Evolutionary conservation across 306 rosid species (phyloP).

Genomic region (Prunus davidiana): DNA sequence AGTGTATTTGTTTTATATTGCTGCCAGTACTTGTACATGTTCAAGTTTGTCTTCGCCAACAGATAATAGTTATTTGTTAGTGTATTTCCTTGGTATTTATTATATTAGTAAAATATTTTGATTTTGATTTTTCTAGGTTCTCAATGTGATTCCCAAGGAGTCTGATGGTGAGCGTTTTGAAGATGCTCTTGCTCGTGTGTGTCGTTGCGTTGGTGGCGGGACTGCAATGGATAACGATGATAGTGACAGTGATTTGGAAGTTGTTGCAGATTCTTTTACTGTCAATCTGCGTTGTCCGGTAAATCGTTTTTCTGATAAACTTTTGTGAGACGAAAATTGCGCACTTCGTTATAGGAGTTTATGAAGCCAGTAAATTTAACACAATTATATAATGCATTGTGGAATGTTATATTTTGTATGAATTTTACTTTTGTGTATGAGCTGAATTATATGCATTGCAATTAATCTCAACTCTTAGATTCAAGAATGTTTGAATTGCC

Average conservation of each 20-base stretch:
- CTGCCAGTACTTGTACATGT: neutral
- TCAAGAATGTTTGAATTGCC: neutral
- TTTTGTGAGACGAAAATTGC: neutral
- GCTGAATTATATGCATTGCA: neutral
- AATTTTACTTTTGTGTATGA: neutral
- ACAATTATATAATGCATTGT: neutral
- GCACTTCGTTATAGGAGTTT: neutral
- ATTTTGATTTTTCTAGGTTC: constrained; percentile 45
- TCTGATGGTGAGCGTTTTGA: constrained; percentile 79
- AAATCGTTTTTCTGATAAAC: constrained; percentile 30
- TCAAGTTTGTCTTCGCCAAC: neutral
- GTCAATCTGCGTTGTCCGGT: constrained; percentile 96
- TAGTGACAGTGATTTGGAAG: constrained; percentile 95
- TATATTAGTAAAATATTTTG: neutral
- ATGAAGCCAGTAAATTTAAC: neutral
- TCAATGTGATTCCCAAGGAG: constrained; percentile 75
- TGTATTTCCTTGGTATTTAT: constrained; percentile 1
- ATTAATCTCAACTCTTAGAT: neutral
- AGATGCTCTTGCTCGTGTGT: constrained; percentile 90
- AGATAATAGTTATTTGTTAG: neutral
- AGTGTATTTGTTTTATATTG: neutral
- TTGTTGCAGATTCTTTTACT: constrained; percentile 80
- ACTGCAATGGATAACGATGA: constrained; percentile 69
- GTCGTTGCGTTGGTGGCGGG: constrained; percentile 83
- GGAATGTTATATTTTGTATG: neutral